Evolutionary conservation across 768 basidiomycete genomes (phyloP).

Genomic region (Agrocybe praecox): DNA sequence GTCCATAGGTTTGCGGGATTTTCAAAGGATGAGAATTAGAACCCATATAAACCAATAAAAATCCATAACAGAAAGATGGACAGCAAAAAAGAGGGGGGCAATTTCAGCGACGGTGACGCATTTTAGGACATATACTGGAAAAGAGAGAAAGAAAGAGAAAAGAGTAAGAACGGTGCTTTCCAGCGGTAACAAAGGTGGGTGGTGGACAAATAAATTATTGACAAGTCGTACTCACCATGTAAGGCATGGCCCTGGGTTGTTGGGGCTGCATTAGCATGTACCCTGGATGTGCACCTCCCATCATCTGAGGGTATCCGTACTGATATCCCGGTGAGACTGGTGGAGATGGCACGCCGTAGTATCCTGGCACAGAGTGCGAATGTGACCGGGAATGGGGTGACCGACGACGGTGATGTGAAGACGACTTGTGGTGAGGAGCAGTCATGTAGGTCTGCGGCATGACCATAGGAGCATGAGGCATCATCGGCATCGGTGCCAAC

Average conservation of each 20-base stretch:
- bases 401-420: constrained; percentile 15
- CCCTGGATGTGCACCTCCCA: constrained; percentile 16
- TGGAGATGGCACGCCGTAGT: constrained; percentile 21
- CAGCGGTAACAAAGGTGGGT: background rate
- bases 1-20: background rate
- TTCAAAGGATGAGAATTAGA: background rate
- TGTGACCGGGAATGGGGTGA: constrained; percentile 16
- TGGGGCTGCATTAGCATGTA: constrained; percentile 26
- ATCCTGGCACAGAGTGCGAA: constrained; percentile 19
- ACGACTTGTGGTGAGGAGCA: constrained; percentile 12
- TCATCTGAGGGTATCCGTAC: constrained; percentile 17
- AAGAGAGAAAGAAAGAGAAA: constrained; percentile 3
- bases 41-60: no score
- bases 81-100: constrained; percentile 5
- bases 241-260: constrained; percentile 14
- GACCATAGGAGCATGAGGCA: constrained; percentile 20
- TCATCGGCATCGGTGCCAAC: constrained; percentile 15
- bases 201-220: background rate
- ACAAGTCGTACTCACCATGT: constrained; percentile 24
- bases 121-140: constrained; percentile 11
- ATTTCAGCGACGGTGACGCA: constrained; percentile 8
- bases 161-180: constrained; percentile 6
- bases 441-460: constrained; percentile 19
- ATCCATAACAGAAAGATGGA: background rate
- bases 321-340: constrained; percentile 25